phyloP scores from a whole-genome alignment of 768 basidiomycete species.

The Chalciporus sphaerocephalus region DNA sequence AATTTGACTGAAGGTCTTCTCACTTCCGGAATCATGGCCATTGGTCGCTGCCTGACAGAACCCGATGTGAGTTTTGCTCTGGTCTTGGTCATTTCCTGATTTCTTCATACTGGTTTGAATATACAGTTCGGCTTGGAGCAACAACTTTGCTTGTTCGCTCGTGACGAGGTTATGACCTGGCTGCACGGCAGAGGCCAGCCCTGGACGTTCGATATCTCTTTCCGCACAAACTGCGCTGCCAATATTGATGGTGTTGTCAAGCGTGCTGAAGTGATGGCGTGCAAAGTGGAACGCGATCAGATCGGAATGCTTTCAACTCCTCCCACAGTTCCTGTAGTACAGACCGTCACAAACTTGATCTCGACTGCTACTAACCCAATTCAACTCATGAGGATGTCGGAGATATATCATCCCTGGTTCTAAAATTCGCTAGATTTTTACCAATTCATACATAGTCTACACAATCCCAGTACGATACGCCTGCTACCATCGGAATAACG shows the following conservation, averaged over 20 bases:
- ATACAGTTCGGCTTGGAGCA: slow-evolving; percentile 85
- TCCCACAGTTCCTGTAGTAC: slow-evolving; percentile 51
- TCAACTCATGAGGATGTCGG: slow-evolving; percentile 80
- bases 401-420: slow-evolving; percentile 85
- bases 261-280: slow-evolving; percentile 78
- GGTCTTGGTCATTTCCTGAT: neutral
- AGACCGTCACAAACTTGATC: slow-evolving; percentile 79
- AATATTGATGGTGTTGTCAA: slow-evolving; percentile 71
- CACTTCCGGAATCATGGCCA: slow-evolving; percentile 82
- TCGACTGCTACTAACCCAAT: slow-evolving; percentile 83
- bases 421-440: slow-evolving; percentile 25
- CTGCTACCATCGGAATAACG: neutral
- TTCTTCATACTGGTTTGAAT: slow-evolving; percentile 3
- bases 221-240: slow-evolving; percentile 55
- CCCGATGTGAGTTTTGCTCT: slow-evolving; percentile 62
- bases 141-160: slow-evolving; percentile 83
- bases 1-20: slow-evolving; percentile 88
- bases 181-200: slow-evolving; percentile 54
- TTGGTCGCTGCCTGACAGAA: slow-evolving; percentile 84
- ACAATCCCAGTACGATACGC: neutral
- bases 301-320: slow-evolving; percentile 21
- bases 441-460: neutral
- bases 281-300: slow-evolving; percentile 81
- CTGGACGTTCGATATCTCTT: slow-evolving; percentile 53
- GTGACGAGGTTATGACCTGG: slow-evolving; percentile 89